These are phyloP conservation scores for Bassia scoparia DNA, from an alignment of 148 eudicot species.

Conservation along the genomic window DNA sequence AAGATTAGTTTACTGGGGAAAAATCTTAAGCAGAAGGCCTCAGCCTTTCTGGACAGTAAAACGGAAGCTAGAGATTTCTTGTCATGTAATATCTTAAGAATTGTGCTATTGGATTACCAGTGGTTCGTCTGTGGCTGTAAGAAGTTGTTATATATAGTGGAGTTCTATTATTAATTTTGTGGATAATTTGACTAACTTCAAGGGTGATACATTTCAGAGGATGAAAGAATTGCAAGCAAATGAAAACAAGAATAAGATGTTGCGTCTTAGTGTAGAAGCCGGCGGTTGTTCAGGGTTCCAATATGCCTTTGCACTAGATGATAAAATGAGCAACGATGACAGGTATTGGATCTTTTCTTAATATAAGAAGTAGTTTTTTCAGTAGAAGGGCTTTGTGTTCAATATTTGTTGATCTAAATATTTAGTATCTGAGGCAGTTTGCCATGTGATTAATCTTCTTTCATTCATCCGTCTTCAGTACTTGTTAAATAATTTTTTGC, in stretches of 20 bases:
- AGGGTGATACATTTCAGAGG: conserved; percentile 44
- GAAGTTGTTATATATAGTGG: no score
- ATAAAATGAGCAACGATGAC: conserved; percentile 67
- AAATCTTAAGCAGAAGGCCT: not conserved
- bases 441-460: not conserved
- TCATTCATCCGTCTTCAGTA: not conserved
- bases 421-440: not conserved
- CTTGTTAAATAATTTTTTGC: no score
- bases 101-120: not conserved
- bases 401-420: not conserved
- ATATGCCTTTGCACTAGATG: conserved; percentile 77
- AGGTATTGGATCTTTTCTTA: conserved; percentile 38
- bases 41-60: not conserved
- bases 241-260: conserved; percentile 60
- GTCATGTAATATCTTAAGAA: not conserved
- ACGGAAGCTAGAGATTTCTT: not conserved
- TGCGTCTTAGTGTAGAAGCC: conserved; percentile 91
- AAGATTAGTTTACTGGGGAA: not conserved
- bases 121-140: not conserved
- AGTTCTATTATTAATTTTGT: not conserved
- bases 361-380: not conserved
- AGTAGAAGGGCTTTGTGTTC: not conserved
- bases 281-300: conserved; percentile 99
- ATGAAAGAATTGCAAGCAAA: conserved; percentile 82
- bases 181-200: conserved; percentile 18